Percentiles rank a stretch among this genome's conserved stretches.
Evolutionary conservation across 805 yeast genomes (phyloP).

Genomic region (Priceomyces castillae): DNA sequence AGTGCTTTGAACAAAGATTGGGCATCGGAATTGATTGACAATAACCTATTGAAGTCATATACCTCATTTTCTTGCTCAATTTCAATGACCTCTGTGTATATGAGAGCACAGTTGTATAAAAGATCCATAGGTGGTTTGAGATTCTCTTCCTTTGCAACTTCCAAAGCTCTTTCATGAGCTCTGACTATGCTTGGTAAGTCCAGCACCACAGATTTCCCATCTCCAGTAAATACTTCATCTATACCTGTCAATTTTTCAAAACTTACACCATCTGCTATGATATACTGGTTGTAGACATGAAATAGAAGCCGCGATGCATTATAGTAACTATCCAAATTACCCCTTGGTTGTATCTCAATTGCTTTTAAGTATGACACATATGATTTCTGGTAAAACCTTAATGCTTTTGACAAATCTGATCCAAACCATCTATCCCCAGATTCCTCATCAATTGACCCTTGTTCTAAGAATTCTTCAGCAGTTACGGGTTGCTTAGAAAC

Average conservation of each 20-base stretch:
- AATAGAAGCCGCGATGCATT: constrained; percentile 58
- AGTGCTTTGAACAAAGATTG: constrained; percentile 23
- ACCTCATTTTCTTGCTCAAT: constrained; percentile 21
- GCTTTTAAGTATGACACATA: constrained; percentile 42
- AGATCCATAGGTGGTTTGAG: constrained; percentile 38
- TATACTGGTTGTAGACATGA: constrained; percentile 53
- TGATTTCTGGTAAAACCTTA: constrained; percentile 64
- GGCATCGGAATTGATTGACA: constrained; percentile 16
- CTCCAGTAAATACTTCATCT: constrained; percentile 29
- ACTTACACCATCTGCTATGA: constrained; percentile 46
- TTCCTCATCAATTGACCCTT: constrained; percentile 62
- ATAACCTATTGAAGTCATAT: constrained; percentile 12
- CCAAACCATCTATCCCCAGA: constrained; percentile 74
- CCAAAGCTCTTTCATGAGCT: constrained; percentile 39
- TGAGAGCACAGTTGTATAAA: constrained; percentile 45
- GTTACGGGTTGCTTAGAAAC: constrained; percentile 32
- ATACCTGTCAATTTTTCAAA: constrained; percentile 28
- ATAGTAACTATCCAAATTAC: constrained; percentile 48
- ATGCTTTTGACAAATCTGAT: constrained; percentile 61
- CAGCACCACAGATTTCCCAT: constrained; percentile 37
- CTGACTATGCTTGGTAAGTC: constrained; percentile 31
- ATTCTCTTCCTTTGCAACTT: constrained; percentile 11
- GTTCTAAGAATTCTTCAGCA: constrained; percentile 52
- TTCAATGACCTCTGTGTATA: constrained; percentile 48
- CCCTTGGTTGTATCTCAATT: constrained; percentile 16